Percentiles rank a stretch among this genome's conserved stretches.
Conservation (phyloP, 805 yeast genomes). For the Candida dajiaensis region DNA sequence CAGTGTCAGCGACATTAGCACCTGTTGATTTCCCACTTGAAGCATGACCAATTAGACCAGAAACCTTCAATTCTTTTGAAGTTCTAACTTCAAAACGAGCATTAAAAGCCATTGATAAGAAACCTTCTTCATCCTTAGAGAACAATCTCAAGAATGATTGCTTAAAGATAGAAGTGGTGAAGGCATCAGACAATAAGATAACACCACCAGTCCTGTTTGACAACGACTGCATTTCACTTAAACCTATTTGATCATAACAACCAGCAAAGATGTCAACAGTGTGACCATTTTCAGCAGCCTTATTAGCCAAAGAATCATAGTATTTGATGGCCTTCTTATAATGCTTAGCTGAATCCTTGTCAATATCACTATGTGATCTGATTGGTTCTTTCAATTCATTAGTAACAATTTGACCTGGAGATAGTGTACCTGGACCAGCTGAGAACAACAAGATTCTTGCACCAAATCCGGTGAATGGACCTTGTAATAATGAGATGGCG, state of each 20-base stretch:
- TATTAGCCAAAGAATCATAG: conserved; percentile 68
- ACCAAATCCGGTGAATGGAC: conserved; percentile 78
- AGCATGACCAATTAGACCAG: conserved; percentile 94
- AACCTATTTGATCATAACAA: conserved; percentile 93
- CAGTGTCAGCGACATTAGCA: conserved; percentile 80
- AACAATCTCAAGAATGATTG: conserved; percentile 86
- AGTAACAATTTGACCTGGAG: conserved; percentile 92
- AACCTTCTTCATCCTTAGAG: conserved; percentile 82
- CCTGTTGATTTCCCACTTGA: conserved; percentile 58
- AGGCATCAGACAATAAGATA: conserved; percentile 82
- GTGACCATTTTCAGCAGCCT: conserved; percentile 68
- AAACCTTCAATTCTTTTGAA: conserved; percentile 77
- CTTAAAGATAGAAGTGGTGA: conserved; percentile 90
- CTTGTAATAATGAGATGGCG: conserved; percentile 76
- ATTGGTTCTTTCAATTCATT: conserved; percentile 91
- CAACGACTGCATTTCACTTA: conserved; percentile 86
- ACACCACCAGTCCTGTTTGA: conserved; percentile 89
- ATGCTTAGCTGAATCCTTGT: conserved; percentile 83
- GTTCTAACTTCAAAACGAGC: conserved; percentile 86
- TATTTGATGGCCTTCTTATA: conserved; percentile 80
- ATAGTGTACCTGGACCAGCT: conserved; percentile 92
- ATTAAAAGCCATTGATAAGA: conserved; percentile 83
- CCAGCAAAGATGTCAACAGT: conserved; percentile 90
- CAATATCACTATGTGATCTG: conserved; percentile 95
- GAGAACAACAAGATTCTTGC: conserved; percentile 86